Percentiles rank a stretch among this genome's conserved stretches.
Evolutionary conservation across 2,329 filamentous ascomycete species (phyloP).

Genomic region (Lecanoromycetidae sp.): DNA sequence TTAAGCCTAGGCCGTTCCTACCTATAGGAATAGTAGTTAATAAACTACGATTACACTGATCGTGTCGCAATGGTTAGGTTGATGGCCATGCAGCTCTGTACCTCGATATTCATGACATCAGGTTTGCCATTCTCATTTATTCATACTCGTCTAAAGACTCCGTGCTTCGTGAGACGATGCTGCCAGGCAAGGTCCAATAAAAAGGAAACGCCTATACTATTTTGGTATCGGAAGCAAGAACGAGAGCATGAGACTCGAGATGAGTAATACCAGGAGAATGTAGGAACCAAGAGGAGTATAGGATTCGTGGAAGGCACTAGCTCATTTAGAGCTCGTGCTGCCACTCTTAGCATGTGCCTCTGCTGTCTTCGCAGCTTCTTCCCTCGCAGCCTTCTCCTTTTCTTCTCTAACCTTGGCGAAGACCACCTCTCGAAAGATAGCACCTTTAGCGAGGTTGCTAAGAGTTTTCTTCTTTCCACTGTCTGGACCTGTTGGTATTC

Average conservation of each 20-base stretch:
- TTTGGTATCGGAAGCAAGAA: conserved; percentile 3
- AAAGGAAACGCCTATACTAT: conserved; percentile 7
- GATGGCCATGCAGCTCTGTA: too few relatives aligned
- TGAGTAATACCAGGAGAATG: too few relatives aligned
- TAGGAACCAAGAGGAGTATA: too few relatives aligned
- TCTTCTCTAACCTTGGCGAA: conserved; percentile 85
- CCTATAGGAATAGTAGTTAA: too few relatives aligned
- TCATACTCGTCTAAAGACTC: not conserved
- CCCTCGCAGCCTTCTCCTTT: conserved; percentile 57
- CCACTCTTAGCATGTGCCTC: conserved; percentile 14
- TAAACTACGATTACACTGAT: too few relatives aligned
- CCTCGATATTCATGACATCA: too few relatives aligned
- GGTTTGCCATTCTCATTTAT: not conserved
- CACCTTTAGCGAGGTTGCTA: conserved; percentile 47
- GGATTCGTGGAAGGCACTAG: too few relatives aligned
- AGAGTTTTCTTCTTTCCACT: conserved; percentile 37
- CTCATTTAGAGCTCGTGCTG: not conserved
- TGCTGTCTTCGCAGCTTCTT: conserved; percentile 13
- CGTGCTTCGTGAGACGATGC: not conserved
- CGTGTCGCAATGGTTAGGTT: too few relatives aligned
- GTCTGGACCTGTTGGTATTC: conserved; percentile 25
- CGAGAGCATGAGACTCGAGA: too few relatives aligned
- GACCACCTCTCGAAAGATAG: conserved; percentile 90
- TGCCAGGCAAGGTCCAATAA: not conserved
- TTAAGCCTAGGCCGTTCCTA: too few relatives aligned